Evolutionary conservation across 805 yeast genomes (phyloP).

Genomic region (Pichia heedii): DNA sequence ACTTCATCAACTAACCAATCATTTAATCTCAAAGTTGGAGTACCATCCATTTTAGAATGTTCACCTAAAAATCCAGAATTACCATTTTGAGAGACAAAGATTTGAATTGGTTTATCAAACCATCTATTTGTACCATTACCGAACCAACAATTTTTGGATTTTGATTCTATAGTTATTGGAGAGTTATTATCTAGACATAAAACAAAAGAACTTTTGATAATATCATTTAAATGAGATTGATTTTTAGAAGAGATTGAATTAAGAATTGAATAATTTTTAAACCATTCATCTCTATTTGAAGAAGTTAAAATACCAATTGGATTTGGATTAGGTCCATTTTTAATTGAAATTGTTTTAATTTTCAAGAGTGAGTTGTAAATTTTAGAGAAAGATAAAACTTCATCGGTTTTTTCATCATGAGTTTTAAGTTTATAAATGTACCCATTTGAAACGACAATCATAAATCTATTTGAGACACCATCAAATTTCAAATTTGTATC

Average conservation of each 20-base stretch:
- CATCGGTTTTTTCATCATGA: constrained; percentile 35
- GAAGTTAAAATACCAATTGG: constrained; percentile 77
- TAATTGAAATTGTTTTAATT: constrained; percentile 35
- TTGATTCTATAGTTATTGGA: constrained; percentile 75
- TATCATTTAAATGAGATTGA: constrained; percentile 49
- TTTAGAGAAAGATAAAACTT: constrained; percentile 36
- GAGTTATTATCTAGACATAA: constrained; percentile 64
- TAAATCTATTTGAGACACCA: constrained; percentile 48
- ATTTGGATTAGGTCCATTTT: constrained; percentile 31
- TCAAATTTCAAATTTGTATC: constrained; percentile 50
- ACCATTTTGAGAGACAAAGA: constrained; percentile 73
- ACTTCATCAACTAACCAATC: constrained; percentile 53
- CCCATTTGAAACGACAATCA: constrained; percentile 66
- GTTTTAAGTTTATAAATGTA: constrained; percentile 72
- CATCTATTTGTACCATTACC: constrained; percentile 93
- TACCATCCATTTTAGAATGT: constrained; percentile 97
- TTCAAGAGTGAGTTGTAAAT: constrained; percentile 50
- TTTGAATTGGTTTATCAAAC: constrained; percentile 87
- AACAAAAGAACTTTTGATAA: constrained; percentile 72
- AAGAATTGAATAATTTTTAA: constrained; percentile 48
- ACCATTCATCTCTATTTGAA: constrained; percentile 80
- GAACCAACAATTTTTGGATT: constrained; percentile 84
- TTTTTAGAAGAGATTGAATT: constrained; percentile 48
- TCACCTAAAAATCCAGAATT: constrained; percentile 91
- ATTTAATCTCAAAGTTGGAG: constrained; percentile 85